Conservation (phyloP, 2,329 filamentous ascomycete species). For the Aspergillus caelatus region DNA sequence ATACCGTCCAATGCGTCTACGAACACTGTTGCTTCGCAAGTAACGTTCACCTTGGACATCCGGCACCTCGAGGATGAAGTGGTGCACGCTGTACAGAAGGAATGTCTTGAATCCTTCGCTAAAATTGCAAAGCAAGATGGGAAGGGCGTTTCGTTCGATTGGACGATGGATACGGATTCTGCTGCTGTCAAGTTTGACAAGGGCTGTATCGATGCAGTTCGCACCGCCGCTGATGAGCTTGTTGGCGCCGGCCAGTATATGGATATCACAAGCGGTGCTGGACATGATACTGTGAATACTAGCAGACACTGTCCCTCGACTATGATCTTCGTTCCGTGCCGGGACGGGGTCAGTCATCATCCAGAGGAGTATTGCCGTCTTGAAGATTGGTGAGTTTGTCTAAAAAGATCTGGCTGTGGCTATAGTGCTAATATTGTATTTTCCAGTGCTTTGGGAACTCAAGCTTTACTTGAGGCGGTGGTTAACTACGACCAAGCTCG, state of each 20-base stretch:
- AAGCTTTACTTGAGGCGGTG: slow-evolving; percentile 55
- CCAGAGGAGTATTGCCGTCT: slow-evolving; percentile 60
- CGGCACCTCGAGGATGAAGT: slow-evolving; percentile 58
- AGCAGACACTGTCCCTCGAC: slow-evolving; percentile 58
- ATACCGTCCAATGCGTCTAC: slow-evolving; percentile 62
- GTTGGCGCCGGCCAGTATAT: slow-evolving; percentile 53
- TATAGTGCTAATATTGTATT: not conserved
- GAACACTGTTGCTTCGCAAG: slow-evolving; percentile 68
- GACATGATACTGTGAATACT: slow-evolving; percentile 63
- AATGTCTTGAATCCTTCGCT: slow-evolving; percentile 58
- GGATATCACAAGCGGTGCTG: slow-evolving; percentile 60
- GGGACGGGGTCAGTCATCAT: slow-evolving; percentile 61
- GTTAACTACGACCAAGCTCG: slow-evolving; percentile 29
- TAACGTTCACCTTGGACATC: slow-evolving; percentile 68
- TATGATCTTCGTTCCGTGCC: slow-evolving; percentile 67
- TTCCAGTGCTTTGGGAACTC: slow-evolving; percentile 35
- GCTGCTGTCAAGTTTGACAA: slow-evolving; percentile 63
- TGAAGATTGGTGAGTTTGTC: slow-evolving; percentile 39
- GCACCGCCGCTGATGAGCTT: slow-evolving; percentile 56
- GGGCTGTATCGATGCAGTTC: slow-evolving; percentile 64
- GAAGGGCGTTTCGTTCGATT: slow-evolving; percentile 54
- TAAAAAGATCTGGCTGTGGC: too few species aligned
- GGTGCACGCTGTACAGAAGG: slow-evolving; percentile 58
- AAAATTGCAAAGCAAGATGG: slow-evolving; percentile 58
- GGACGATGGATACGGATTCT: slow-evolving; percentile 60